These are phyloP conservation scores for Myxozyma melibiosi DNA, from an alignment of 805 yeast species.

Conservation along the genomic window DNA sequence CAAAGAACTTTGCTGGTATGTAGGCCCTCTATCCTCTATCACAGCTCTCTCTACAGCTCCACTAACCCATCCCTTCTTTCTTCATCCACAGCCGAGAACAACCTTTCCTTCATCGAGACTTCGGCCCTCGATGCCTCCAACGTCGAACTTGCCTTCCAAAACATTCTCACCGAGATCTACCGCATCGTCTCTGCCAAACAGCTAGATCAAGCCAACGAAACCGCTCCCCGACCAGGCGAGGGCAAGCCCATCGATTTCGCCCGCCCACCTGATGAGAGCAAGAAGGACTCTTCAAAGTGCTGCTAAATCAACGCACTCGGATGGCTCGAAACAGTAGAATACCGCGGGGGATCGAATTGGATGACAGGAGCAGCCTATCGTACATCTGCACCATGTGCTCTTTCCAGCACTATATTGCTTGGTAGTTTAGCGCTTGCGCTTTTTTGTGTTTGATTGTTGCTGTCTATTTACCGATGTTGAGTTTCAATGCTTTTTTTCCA, in stretches of 20 bases:
- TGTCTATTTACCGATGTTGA: not conserved
- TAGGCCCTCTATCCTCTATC: not conserved
- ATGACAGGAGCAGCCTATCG: too few species aligned
- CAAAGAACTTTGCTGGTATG: slow-evolving; percentile 73
- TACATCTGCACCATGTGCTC: too few species aligned
- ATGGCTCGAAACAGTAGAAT: too few species aligned
- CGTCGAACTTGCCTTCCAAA: slow-evolving; percentile 93
- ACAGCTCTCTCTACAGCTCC: not conserved
- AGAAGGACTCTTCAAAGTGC: slow-evolving; percentile 57
- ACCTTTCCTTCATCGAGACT: slow-evolving; percentile 90
- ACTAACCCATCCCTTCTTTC: not conserved
- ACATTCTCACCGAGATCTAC: slow-evolving; percentile 86
- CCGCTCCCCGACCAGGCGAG: slow-evolving; percentile 65
- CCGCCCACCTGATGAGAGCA: slow-evolving; percentile 72
- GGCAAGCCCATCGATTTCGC: slow-evolving; percentile 93
- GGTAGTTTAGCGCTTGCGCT: too few species aligned
- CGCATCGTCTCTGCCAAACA: slow-evolving; percentile 94
- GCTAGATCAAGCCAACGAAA: slow-evolving; percentile 77
- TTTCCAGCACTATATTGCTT: too few species aligned
- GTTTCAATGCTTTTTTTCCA: not conserved
- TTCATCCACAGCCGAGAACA: slow-evolving; percentile 63
- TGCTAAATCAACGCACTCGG: too few species aligned
- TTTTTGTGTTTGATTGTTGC: too few species aligned
- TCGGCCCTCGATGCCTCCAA: slow-evolving; percentile 92
- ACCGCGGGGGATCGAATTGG: too few species aligned